Base-by-base conservation (phyloP, 2,329 filamentous ascomycete genomes). In the Fusarium oxysporum region DNA sequence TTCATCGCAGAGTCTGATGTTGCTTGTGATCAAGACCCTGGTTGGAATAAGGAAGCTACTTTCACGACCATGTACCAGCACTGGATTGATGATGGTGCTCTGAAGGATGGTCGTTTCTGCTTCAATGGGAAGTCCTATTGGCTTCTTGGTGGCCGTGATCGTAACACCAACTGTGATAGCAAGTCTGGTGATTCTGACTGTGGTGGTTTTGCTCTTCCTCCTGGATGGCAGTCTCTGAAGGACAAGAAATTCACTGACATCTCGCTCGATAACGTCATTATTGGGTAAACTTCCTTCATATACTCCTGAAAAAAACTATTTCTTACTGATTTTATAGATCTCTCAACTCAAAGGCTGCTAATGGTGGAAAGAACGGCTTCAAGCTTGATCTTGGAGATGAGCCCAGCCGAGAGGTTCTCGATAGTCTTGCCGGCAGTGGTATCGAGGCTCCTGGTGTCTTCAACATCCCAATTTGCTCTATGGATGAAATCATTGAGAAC, bases 401-500 rank as follows among this genome's bases (percentile, higher is more conserved):
- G 17, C 60, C 68, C 2, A 65, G 65, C 41, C 41, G 65, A 28
- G 55, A 70, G 23, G 55, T 57, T 1, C 68, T 71, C 1, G 60
- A 65, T 12, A 57, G 60, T 6, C 51, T 70, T n/a, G 45, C 66
- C 5, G 56, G 62, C 6, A 32, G n/a, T 19, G 65, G 68, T 9
- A 70, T 71, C 14, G 68, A 71, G 32, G 51, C 68, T 5, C 55
- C 56, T 10, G 65, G 68, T 10, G 57, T 70, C 40, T 71, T 65
- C 14, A 70, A 62, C 25, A 59, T 70, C 30, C 60, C 65, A 2
- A 70, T 71, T 14, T 71, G 65, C 32, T 23, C 65, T 12, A 69
- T 70, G 60, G 68, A 70, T 8, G 68, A 70, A 43, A 45, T 50
- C 4, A 58, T 71, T 6, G 65, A 70, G 33, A 70, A 71, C 33